A percentile compares a stretch with the other conserved stretches of the same genome.
Conservation (phyloP, 768 basidiomycete genomes). For the Auriculariales sp. region DNA sequence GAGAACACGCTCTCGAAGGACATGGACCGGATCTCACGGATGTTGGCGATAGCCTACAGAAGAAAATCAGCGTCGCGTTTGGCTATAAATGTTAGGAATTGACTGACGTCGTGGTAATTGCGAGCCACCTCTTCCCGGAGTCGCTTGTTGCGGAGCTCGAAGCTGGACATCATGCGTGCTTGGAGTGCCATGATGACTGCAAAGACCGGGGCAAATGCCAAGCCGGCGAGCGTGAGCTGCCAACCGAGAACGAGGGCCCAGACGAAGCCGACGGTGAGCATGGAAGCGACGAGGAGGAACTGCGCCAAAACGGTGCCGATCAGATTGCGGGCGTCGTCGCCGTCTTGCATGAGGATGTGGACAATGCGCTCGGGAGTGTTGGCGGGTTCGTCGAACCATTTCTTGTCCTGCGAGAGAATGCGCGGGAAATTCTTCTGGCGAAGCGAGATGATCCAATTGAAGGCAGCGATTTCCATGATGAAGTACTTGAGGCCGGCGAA, state of each 20-base stretch:
- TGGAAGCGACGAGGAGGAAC: slow-evolving; percentile 53
- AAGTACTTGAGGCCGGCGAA: slow-evolving; percentile 65
- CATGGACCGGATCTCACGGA: slow-evolving; percentile 81
- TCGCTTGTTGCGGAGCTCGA: slow-evolving; percentile 68
- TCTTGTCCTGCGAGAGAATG: slow-evolving; percentile 68
- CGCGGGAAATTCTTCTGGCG: slow-evolving; percentile 39
- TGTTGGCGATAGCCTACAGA: slow-evolving; percentile 55
- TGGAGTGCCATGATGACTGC: slow-evolving; percentile 60
- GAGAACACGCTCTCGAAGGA: slow-evolving; percentile 61
- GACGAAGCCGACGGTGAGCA: slow-evolving; percentile 70
- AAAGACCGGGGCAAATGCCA: slow-evolving; percentile 80
- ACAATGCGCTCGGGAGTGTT: slow-evolving; percentile 48
- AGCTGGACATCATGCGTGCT: slow-evolving; percentile 50
- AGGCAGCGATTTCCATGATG: slow-evolving; percentile 60
- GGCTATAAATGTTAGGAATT: slow-evolving; percentile 3
- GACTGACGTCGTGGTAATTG: slow-evolving; percentile 68
- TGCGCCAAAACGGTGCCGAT: slow-evolving; percentile 62
- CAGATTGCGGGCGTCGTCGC: slow-evolving; percentile 71
- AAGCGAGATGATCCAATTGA: slow-evolving; percentile 58
- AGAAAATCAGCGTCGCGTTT: background rate
- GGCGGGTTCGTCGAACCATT: slow-evolving; percentile 65
- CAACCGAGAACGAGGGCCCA: slow-evolving; percentile 86
- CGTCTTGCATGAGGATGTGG: slow-evolving; percentile 74
- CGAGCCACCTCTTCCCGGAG: slow-evolving; percentile 76
- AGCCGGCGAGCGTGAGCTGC: slow-evolving; percentile 83